Evolutionary conservation across 805 yeast species (phyloP).

Genomic region (Suhomyces prunicola): DNA sequence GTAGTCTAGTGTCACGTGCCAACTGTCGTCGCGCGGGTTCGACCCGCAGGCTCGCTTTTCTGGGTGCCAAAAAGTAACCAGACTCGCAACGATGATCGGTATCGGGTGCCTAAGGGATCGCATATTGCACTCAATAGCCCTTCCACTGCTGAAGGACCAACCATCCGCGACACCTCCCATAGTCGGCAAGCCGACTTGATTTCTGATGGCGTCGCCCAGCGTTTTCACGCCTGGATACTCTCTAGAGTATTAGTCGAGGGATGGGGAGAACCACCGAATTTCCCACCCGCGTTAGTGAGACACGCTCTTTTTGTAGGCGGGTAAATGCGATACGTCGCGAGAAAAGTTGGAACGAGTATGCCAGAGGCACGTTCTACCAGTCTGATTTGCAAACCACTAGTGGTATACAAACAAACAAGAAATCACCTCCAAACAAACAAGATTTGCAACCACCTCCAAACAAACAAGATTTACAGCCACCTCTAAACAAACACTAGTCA

Average conservation of each 20-base stretch:
- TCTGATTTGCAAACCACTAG: too few relatives aligned
- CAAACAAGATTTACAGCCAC: too few relatives aligned
- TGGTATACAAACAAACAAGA: too few relatives aligned
- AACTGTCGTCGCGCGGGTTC: too few relatives aligned
- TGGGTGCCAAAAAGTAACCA: constrained; percentile 30
- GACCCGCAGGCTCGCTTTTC: too few relatives aligned
- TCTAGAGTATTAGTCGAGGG: constrained; percentile 46
- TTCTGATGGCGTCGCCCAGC: constrained; percentile 61
- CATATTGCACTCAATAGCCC: constrained; percentile 61
- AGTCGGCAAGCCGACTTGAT: constrained; percentile 23
- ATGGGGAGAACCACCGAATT: constrained; percentile 62
- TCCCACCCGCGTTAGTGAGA: constrained; percentile 48
- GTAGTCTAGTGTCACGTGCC: too few relatives aligned
- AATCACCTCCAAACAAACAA: too few relatives aligned
- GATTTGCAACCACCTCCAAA: too few relatives aligned
- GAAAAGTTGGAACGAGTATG: constrained; percentile 29
- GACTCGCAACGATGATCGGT: constrained; percentile 57
- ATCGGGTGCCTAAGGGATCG: constrained; percentile 57
- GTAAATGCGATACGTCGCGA: constrained; percentile 47
- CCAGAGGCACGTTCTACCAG: constrained; percentile 9
- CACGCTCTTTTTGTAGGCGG: constrained; percentile 33
- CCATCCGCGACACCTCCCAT: constrained; percentile 59
- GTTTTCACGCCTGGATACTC: constrained; percentile 57
- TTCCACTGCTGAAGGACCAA: constrained; percentile 39
- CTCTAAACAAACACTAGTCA: too few relatives aligned